Percentiles rank a stretch among this genome's conserved stretches.
Conservation (phyloP, 2,329 filamentous ascomycete genomes). For the Hymenoscyphus fructigenus region DNA sequence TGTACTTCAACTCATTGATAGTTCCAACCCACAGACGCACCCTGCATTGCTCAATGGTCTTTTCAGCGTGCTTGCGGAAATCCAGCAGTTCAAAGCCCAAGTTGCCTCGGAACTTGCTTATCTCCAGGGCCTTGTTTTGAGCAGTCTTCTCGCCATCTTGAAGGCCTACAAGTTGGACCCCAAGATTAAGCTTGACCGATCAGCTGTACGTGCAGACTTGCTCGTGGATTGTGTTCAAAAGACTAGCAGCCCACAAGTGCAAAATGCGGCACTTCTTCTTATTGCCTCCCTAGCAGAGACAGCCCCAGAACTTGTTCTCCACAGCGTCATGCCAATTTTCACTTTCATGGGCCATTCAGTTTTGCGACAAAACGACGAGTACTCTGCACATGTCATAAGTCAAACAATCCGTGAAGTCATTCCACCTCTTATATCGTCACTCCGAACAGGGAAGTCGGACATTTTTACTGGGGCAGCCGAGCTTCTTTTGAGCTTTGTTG, state of each 20-base stretch:
- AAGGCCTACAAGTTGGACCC: conserved; percentile 67
- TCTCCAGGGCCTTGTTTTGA: conserved; percentile 79
- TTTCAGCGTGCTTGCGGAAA: conserved; percentile 81
- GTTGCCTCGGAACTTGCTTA: conserved; percentile 87
- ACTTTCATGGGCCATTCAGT: conserved; percentile 96
- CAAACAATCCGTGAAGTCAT: conserved; percentile 94
- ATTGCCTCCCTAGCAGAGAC: conserved; percentile 84
- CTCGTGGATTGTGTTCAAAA: conserved; percentile 93
- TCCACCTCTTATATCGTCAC: conserved; percentile 81
- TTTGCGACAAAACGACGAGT: conserved; percentile 90
- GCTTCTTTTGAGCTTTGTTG: conserved; percentile 91
- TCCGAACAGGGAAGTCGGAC: conserved; percentile 76
- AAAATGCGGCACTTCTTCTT: conserved; percentile 84
- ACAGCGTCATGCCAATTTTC: conserved; percentile 99
- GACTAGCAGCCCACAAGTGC: conserved; percentile 87
- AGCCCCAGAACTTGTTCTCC: conserved; percentile 85
- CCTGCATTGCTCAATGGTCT: conserved; percentile 74
- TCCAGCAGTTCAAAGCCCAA: conserved; percentile 80
- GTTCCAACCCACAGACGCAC: conserved; percentile 72
- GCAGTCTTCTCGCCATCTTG: conserved; percentile 80
- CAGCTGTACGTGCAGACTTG: conserved; percentile 81
- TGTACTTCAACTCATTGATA: conserved; percentile 84
- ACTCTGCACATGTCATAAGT: conserved; percentile 93
- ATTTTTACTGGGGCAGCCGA: conserved; percentile 81
- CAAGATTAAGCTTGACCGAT: conserved; percentile 68